Percentiles rank a stretch among this genome's conserved stretches.
phyloP scores from a whole-genome alignment of 306 rosid genomes.

The Ceratonia siliqua region DNA sequence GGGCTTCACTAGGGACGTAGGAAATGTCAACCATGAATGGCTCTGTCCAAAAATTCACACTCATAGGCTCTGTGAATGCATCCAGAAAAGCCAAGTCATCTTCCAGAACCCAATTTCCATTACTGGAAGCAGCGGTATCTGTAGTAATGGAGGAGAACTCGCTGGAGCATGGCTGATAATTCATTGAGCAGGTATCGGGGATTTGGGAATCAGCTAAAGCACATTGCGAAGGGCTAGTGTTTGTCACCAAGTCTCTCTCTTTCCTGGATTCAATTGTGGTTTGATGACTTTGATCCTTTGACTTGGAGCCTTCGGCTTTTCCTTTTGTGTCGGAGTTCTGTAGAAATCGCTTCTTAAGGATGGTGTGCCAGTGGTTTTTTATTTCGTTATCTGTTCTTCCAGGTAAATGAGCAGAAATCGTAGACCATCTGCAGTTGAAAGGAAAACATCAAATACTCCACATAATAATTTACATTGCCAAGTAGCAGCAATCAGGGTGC shows the following conservation, averaged over 20 bases:
- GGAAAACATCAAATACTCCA: neutral
- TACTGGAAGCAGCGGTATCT: neutral
- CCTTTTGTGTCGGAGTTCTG: neutral
- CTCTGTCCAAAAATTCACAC: constrained; percentile 13
- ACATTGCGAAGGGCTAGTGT: neutral
- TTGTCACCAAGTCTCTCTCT: too few relatives aligned
- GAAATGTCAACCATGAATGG: constrained; percentile 13
- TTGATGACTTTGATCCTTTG: constrained; percentile 10
- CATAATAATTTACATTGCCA: neutral
- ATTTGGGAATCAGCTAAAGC: neutral
- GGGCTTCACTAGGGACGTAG: constrained; percentile 1
- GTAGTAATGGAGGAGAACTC: neutral
- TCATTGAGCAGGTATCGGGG: neutral
- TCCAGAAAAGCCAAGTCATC: neutral
- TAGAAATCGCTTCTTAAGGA: constrained; percentile 24
- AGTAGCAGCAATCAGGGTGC: neutral
- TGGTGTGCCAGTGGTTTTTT: constrained; percentile 37
- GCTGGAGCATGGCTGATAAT: neutral
- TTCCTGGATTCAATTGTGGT: too few relatives aligned
- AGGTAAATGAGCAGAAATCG: constrained; percentile 31
- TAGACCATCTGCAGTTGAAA: constrained; percentile 25
- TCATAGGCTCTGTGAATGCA: neutral
- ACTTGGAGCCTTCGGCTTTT: neutral
- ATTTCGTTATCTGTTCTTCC: constrained; percentile 39
- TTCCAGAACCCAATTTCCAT: neutral